Conservation (phyloP, 148 eudicot species). For the Cornus florida region DNA sequence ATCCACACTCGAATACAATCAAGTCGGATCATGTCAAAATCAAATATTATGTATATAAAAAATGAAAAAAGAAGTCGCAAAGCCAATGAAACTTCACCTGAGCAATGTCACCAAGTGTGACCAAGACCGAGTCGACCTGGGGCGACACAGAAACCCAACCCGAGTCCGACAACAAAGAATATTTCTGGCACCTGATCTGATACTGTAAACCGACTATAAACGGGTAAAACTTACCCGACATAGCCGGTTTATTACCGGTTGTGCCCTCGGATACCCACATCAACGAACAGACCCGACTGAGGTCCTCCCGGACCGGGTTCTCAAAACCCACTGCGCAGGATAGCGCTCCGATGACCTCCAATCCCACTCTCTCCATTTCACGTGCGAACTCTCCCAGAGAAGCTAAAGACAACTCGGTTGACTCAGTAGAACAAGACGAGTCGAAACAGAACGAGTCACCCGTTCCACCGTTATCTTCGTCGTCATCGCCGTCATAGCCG, state of each 20-base stretch:
- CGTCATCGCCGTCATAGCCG: constrained; percentile 45
- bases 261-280: constrained; percentile 61
- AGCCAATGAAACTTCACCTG: constrained; percentile 40
- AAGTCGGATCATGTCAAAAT: not conserved
- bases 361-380: constrained; percentile 63
- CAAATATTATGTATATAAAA: not conserved
- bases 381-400: constrained; percentile 47
- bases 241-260: constrained; percentile 20
- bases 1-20: not conserved
- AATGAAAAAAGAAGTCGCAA: not conserved
- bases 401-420: constrained; percentile 26
- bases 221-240: constrained; percentile 53
- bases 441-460: constrained; percentile 54
- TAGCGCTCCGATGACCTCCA: constrained; percentile 48
- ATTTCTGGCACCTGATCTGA: constrained; percentile 40
- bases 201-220: constrained; percentile 71
- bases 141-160: constrained; percentile 60
- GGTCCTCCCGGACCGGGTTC: constrained; percentile 40
- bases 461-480: constrained; percentile 27
- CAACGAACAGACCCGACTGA: constrained; percentile 35
- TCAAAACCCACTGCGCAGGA: constrained; percentile 46
- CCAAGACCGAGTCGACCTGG: constrained; percentile 59
- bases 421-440: constrained; percentile 23
- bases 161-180: constrained; percentile 53
- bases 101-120: constrained; percentile 85